Evolutionary conservation across 495 filamentous ascomycete species (phyloP).

Genomic region (Penicillium alfredii): DNA sequence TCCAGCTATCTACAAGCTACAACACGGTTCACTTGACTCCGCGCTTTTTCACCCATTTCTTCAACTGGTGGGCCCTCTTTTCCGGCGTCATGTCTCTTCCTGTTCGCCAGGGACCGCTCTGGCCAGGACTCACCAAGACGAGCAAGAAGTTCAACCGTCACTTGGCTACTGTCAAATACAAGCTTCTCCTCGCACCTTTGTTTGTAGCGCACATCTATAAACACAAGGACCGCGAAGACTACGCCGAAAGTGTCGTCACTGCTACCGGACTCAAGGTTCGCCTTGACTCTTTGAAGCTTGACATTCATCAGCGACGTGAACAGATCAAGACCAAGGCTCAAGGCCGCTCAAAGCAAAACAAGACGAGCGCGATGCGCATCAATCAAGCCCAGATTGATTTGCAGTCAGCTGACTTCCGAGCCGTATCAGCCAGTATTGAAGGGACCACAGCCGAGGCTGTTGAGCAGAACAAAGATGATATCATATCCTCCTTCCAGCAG

Average conservation of each 20-base stretch:
- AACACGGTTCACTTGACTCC: conserved; percentile 91
- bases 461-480: conserved; percentile 52
- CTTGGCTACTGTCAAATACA: conserved; percentile 96
- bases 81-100: conserved; percentile 92
- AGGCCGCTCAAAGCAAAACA: conserved; percentile 62
- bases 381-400: conserved; percentile 90
- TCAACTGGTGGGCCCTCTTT: conserved; percentile 96
- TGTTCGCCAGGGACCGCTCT: conserved; percentile 83
- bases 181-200: conserved; percentile 80
- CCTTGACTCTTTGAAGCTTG: conserved; percentile 91
- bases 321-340: conserved; percentile 75
- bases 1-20: conserved; percentile 75
- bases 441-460: conserved; percentile 71
- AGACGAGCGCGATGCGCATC: conserved; percentile 89
- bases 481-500: conserved; percentile 51
- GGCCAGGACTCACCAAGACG: conserved; percentile 87
- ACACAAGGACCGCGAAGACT: conserved; percentile 91
- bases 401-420: conserved; percentile 85
- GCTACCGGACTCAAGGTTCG: conserved; percentile 92
- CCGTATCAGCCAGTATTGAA: conserved; percentile 83
- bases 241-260: conserved; percentile 69
- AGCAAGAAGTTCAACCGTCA: conserved; percentile 98
- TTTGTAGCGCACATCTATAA: conserved; percentile 98
- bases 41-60: conserved; percentile 97
- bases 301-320: conserved; percentile 91